These are phyloP conservation scores for Globisporangium emineosum DNA, from an alignment of 352 stramenopile genomes.

Conservation along the genomic window DNA sequence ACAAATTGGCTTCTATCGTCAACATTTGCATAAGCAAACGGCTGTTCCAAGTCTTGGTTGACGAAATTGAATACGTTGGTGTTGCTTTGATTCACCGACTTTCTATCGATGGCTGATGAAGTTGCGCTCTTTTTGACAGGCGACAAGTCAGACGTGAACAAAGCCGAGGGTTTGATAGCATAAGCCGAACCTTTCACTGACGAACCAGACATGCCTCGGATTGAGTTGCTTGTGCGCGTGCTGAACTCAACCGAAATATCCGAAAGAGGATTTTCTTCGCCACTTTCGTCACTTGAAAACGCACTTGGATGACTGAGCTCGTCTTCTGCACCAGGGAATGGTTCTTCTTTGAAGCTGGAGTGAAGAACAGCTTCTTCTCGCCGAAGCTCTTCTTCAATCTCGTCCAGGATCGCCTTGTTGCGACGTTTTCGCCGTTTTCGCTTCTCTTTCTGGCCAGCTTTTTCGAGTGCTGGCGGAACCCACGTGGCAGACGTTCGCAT, in stretches of 20 bases:
- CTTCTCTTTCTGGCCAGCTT: background rate
- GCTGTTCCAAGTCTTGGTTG: background rate
- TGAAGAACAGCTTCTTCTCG: background rate
- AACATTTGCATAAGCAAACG: background rate
- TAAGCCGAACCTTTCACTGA: background rate
- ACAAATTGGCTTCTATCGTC: background rate
- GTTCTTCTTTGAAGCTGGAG: background rate
- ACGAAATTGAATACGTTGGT: slow-evolving; percentile 1
- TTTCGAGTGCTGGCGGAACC: background rate
- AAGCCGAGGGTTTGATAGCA: background rate
- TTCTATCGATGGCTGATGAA: background rate
- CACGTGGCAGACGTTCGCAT: background rate
- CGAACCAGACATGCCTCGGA: background rate
- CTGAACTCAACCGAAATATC: background rate
- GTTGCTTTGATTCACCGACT: background rate
- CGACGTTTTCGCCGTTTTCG: slow-evolving; percentile 4
- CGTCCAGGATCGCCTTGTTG: slow-evolving; percentile 15
- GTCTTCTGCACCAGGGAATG: background rate
- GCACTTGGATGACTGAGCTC: slow-evolving; percentile 6
- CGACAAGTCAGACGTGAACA: slow-evolving; percentile 1
- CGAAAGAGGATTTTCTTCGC: background rate
- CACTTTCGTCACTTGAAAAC: slow-evolving; percentile 7
- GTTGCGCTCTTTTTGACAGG: slow-evolving; percentile 5
- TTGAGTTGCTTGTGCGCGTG: background rate
- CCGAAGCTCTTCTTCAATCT: slow-evolving; percentile 19